Conservation (phyloP, 805 yeast genomes). For the Henningerozyma blattae region DNA sequence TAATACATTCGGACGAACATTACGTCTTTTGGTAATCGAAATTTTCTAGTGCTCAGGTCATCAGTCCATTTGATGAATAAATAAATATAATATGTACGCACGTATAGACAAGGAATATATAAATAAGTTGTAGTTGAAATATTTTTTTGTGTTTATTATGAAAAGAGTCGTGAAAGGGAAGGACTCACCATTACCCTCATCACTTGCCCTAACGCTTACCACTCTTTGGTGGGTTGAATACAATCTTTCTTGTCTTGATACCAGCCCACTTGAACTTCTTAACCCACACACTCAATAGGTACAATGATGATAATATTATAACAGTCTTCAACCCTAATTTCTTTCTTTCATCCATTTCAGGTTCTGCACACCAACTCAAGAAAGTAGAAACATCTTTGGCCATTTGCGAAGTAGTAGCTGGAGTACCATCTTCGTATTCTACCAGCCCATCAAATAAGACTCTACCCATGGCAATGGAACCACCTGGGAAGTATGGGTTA, state of each 20-base stretch:
- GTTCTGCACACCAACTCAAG: constrained; percentile 97
- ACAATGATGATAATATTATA: constrained; percentile 64
- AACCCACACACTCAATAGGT: constrained; percentile 76
- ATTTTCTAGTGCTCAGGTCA: no score
- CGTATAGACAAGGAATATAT: no score
- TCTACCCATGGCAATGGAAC: constrained; percentile 98
- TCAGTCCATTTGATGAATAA: no score
- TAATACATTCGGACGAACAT: no score
- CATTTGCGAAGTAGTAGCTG: constrained; percentile 97
- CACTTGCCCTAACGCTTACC: no score
- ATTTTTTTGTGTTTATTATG: no score
- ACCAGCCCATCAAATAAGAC: constrained; percentile 94
- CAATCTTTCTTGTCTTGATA: constrained; percentile 87
- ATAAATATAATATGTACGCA: no score
- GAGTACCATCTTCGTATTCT: constrained; percentile 98
- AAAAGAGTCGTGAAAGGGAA: no score
- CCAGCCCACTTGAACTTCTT: constrained; percentile 98
- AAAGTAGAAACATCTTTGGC: constrained; percentile 95
- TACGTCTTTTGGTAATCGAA: no score
- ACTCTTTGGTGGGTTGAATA: constrained; percentile 78
- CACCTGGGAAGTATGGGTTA: constrained; percentile 99
- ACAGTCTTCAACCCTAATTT: constrained; percentile 90
- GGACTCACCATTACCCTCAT: no score
- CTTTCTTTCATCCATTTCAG: constrained; percentile 98
- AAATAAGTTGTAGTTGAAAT: no score